Base-by-base conservation (phyloP, 345 rosid genomes). In the Cardamine chenopodiifolia region DNA sequence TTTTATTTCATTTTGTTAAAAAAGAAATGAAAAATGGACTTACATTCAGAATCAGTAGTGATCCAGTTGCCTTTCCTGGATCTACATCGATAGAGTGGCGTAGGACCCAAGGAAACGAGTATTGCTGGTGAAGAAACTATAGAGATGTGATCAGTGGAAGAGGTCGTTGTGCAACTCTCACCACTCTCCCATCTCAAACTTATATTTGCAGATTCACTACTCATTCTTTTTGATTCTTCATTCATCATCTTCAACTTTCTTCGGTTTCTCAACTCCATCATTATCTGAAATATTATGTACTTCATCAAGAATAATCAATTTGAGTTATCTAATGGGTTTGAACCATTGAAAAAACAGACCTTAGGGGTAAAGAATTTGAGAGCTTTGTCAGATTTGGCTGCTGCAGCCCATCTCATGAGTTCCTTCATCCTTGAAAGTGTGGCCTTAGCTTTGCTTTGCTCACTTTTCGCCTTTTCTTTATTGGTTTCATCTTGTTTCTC, bases 41-140 rank as follows among this genome's bases (percentile, higher is more conserved):
- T 87, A 94, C 98, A 94, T 58, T 91, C 97, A 18, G 98, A 75
- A 64, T 94, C 97, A 11, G 95, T 90, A 32, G 97, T 91, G 83
- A 91, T 94, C 98, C 98, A 94, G 45, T 85, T 94, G 44, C 85
- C 91, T 85, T 79, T 94, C 54, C 81, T 81, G 25, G 76, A 19
- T 45, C 66, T 55, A 67, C 81, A 57, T 76, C 78, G 39, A 52
- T 14, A 48, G 5, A 39, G 62, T 44, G 87, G 81, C 73, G 85
- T 76, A n/a, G 87, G 84, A 39, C 58, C 81, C 60, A 85, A 44
- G 26, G 92, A 81, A 40, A 72, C 34, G 12, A 76, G 56, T 22
- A 79, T 82, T 63, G 67, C 52, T 82, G 79, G 72, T 50, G 90
- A 85, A 59, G 91, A 84, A 81, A 86, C 84, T 57, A 74, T 44